phyloP scores from a whole-genome alignment of 345 rosid species.

The Eucalyptus pauciflora region DNA sequence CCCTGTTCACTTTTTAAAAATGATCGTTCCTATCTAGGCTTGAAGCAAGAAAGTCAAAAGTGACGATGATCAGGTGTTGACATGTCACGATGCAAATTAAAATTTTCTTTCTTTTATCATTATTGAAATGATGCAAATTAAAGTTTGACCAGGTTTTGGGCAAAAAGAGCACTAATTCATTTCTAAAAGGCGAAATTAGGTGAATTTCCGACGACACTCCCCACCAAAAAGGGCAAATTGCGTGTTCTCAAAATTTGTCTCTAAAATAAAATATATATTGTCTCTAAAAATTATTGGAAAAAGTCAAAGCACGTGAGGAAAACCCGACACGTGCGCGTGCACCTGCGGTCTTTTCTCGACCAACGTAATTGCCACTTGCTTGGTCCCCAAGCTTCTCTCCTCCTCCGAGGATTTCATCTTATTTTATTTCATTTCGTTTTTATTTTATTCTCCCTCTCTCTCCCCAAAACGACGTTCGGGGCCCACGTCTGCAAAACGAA shows the following conservation, averaged over 20 bases:
- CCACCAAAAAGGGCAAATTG: not conserved
- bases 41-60: not conserved
- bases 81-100: not conserved
- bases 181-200: not conserved
- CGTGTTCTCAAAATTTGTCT: not conserved
- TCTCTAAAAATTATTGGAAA: not conserved
- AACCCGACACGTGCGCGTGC: not conserved
- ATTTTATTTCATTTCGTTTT: not conserved
- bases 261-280: too few relatives aligned
- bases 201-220: not conserved
- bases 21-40: not conserved
- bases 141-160: not conserved
- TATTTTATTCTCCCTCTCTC: not conserved
- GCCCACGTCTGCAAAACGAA: not conserved
- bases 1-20: accelerated
- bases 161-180: not conserved
- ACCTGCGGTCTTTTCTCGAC: not conserved
- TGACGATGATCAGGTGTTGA: not conserved
- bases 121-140: not conserved
- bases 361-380: not conserved
- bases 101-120: not conserved
- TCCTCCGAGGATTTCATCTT: not conserved
- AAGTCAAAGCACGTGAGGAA: not conserved
- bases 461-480: not conserved
- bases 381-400: not conserved